phyloP scores from a whole-genome alignment of 768 basidiomycete species.

The Udeniomyces megalosporus region DNA sequence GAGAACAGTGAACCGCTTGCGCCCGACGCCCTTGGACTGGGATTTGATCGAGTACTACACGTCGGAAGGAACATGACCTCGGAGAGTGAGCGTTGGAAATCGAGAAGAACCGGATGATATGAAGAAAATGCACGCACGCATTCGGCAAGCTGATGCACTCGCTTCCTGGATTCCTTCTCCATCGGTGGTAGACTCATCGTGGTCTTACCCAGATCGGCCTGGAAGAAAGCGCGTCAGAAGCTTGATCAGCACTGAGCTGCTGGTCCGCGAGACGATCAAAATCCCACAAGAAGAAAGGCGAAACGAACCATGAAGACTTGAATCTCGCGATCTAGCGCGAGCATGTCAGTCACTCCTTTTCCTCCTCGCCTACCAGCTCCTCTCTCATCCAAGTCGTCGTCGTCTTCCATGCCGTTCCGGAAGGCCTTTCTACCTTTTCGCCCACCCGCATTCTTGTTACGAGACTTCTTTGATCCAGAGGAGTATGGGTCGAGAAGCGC shows the following conservation, averaged over 20 bases:
- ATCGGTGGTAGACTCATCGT: conserved; percentile 64
- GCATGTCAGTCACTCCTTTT: conserved; percentile 7
- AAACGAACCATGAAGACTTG: conserved; percentile 42
- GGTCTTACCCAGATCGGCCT: conserved; percentile 34
- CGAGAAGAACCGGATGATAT: too few species aligned
- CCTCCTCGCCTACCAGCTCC: conserved; percentile 31
- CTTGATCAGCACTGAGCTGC: too few species aligned
- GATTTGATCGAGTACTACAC: conserved; percentile 56
- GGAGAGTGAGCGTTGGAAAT: neutral
- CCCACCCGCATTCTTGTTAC: conserved; percentile 35
- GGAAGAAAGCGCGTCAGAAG: too few species aligned
- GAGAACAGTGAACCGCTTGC: conserved; percentile 59
- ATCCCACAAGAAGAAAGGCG: too few species aligned
- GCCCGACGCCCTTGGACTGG: conserved; percentile 53
- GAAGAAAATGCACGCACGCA: too few species aligned
- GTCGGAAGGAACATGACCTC: conserved; percentile 35
- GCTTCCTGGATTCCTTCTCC: conserved; percentile 51
- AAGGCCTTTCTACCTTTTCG: conserved; percentile 19
- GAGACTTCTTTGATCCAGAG: conserved; percentile 43
- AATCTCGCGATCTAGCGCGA: conserved; percentile 36
- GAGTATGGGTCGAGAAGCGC: conserved; percentile 47
- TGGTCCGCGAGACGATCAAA: too few species aligned
- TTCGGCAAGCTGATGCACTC: conserved; percentile 43
- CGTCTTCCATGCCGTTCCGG: conserved; percentile 22
- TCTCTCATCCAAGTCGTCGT: conserved; percentile 20